phyloP scores from a whole-genome alignment of 805 yeast genomes.

The Crinitomyces ghanaensis region DNA sequence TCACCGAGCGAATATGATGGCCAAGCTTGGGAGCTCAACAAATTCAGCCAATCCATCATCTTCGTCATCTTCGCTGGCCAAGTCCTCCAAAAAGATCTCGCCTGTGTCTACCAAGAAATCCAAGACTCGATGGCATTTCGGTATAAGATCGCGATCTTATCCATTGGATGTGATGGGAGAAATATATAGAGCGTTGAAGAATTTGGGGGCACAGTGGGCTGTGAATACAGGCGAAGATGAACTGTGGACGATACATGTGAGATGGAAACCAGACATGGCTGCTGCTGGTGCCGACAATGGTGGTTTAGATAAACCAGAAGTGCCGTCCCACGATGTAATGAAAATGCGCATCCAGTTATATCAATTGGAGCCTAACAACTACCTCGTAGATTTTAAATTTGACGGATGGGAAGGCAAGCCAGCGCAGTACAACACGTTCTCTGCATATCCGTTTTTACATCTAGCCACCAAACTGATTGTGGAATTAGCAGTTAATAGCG shows the following conservation, averaged over 20 bases:
- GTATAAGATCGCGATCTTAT: constrained; percentile 89
- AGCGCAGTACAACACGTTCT: constrained; percentile 68
- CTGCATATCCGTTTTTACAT: constrained; percentile 92
- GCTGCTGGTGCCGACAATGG: constrained; percentile 1
- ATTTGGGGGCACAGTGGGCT: constrained; percentile 95
- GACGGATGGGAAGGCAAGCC: constrained; percentile 76
- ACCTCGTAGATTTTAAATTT: constrained; percentile 91
- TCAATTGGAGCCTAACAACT: constrained; percentile 91
- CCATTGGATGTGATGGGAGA: constrained; percentile 99
- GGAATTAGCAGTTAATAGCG: constrained; percentile 95
- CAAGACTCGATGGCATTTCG: constrained; percentile 97
- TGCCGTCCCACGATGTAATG: constrained; percentile 62
- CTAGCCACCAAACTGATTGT: constrained; percentile 83
- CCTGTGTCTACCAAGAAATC: constrained; percentile 62
- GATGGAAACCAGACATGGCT: constrained; percentile 61
- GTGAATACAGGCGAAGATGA: constrained; percentile 91
- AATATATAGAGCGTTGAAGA: constrained; percentile 85
- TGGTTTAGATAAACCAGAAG: constrained; percentile 11
- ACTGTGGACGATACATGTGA: constrained; percentile 87
- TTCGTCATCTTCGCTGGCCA: too few relatives aligned
- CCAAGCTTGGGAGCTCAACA: too few relatives aligned
- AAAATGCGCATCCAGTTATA: constrained; percentile 95
- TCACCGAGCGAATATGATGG: constrained; percentile 86
- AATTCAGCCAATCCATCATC: constrained; percentile 39
- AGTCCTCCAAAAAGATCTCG: constrained; percentile 24